Base-by-base conservation (phyloP, 768 basidiomycete genomes). In the Agaricus subrufescens region DNA sequence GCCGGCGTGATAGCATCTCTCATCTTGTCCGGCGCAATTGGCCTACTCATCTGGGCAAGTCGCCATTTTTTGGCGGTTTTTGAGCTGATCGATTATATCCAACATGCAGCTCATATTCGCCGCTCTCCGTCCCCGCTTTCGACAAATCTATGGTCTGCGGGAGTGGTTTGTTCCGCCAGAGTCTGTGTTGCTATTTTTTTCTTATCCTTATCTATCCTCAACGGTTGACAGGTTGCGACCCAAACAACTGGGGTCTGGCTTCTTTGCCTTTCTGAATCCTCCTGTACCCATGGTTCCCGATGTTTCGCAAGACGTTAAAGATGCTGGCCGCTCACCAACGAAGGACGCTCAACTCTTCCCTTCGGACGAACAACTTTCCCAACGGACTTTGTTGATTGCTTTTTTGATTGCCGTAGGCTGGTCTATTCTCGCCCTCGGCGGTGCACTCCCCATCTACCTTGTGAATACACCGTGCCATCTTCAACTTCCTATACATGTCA, bases 141-240 rank as follows among this genome's bases (percentile, higher is more conserved):
- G 87, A 54, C 85, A 89, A 71, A 65, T 91, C 12, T 91, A 90
- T 61, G 85, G 73, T 19, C 66, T 86, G 47, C 73, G 89, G 63
- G 87, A 89, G 65, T 91, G 89, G 89, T 91, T 91, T 66, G 78
- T 85, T 14, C 82, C 80, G 46, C 80, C 75, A 68, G 79, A 81
- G 87, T 91, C 65, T 70, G 85, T 77, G 2, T 50, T 19, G n/a
- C 19, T 4, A 27, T 39, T 34, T 34, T 19, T 27, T 27, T 29
- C n/a, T 25, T 31, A 49, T 49, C 23, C n/a, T 25, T 52, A 38
- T 46, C 30, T 46, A 27, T n/a, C 31, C 46, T 54, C 37, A 25
- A 43, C 14, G 47, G 26, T 46, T 40, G 43, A 15, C 53, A 89
- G 87, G 50, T 68, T 84, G 31, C 86, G 88, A 39, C 86, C 88